These are phyloP conservation scores for Heimioporus sp. DNA, from an alignment of 768 basidiomycete species.

Conservation along the genomic window DNA sequence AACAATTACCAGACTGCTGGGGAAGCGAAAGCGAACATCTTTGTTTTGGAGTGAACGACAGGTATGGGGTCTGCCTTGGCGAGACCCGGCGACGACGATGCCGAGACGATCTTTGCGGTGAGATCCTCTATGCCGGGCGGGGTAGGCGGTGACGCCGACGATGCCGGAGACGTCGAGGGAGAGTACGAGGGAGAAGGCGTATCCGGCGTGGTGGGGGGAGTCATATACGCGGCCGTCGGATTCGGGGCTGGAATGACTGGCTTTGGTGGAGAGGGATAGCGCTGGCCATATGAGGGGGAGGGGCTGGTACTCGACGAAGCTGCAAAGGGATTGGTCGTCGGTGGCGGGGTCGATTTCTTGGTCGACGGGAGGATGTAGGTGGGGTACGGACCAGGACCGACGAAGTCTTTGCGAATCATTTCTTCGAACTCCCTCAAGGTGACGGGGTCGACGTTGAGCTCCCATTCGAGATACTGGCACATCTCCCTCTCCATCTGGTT, in stretches of 20 bases:
- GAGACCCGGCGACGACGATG: constrained; percentile 37
- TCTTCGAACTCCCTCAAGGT: constrained; percentile 61
- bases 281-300: constrained; percentile 27
- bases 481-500: constrained; percentile 84
- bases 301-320: constrained; percentile 30
- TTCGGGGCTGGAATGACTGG: constrained; percentile 16
- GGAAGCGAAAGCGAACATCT: constrained; percentile 65
- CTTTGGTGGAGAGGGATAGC: constrained; percentile 34
- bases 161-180: constrained; percentile 53
- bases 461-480: constrained; percentile 91
- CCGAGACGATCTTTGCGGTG: constrained; percentile 45
- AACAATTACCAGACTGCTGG: constrained; percentile 56
- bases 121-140: constrained; percentile 52
- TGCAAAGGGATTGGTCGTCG: constrained; percentile 32
- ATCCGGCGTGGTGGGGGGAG: constrained; percentile 42
- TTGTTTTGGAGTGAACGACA: constrained; percentile 42
- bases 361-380: constrained; percentile 60
- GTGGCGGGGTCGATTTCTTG: constrained; percentile 52
- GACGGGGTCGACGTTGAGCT: constrained; percentile 68
- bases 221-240: constrained; percentile 18
- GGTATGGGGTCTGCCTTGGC: constrained; percentile 20
- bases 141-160: constrained; percentile 60
- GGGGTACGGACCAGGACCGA: constrained; percentile 54
- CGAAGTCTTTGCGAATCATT: constrained; percentile 60
- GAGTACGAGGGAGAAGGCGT: constrained; percentile 56